Percentiles rank a stretch among this genome's conserved stretches.
Evolutionary conservation across 1,284 basidiomycete species (phyloP).

Genomic region (Phellopilus nigrolimitatus): DNA sequence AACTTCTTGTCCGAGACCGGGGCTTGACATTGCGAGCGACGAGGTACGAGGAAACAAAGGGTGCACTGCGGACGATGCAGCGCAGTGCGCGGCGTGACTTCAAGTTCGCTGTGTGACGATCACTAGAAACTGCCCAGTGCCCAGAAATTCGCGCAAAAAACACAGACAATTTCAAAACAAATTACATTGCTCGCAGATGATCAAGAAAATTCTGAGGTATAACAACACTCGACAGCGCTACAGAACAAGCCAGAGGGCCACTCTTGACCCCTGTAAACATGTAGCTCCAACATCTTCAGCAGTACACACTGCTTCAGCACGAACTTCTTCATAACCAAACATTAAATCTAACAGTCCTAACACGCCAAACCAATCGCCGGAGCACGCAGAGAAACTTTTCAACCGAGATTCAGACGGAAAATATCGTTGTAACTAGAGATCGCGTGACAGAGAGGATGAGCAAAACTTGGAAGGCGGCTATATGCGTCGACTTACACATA

Average conservation of each 20-base stretch:
- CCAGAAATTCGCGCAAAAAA: neutral
- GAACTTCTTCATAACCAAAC: constrained; percentile 9
- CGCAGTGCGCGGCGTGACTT: constrained; percentile 6
- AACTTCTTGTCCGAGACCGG: constrained; percentile 72
- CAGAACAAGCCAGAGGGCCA: neutral
- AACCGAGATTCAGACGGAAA: constrained; percentile 60
- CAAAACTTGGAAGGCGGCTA: constrained; percentile 4
- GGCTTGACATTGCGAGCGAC: constrained; percentile 11
- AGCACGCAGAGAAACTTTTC: neutral
- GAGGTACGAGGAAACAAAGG: constrained; percentile 3
- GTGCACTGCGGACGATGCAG: constrained; percentile 7
- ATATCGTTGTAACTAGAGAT: constrained; percentile 71
- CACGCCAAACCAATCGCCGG: neutral
- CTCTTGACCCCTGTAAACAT: neutral
- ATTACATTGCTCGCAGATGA: neutral
- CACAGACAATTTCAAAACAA: neutral
- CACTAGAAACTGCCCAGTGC: constrained; percentile 1
- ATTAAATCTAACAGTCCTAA: constrained; percentile 6
- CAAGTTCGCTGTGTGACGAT: neutral
- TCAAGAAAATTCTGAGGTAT: neutral
- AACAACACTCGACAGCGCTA: neutral
- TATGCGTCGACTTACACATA: constrained; percentile 64
- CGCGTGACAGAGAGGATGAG: constrained; percentile 1
- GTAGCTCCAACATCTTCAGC: neutral
- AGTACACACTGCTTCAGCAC: neutral